Conservation (phyloP, 257 asterid species). For the Jacaranda mimosifolia region DNA sequence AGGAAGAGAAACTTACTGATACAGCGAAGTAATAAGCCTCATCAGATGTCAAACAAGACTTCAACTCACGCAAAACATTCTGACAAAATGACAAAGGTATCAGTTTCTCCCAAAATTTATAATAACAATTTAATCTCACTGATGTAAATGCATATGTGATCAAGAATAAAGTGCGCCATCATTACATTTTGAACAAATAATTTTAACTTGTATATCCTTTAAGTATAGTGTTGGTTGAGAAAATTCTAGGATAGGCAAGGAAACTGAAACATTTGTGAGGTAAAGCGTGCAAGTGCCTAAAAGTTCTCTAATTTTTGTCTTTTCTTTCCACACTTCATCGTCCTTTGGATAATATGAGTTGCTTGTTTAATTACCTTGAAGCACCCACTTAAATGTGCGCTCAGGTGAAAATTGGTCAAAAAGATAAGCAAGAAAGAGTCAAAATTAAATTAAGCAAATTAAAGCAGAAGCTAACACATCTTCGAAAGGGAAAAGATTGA, state of each 20-base stretch:
- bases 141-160: not conserved
- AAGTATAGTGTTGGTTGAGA: not conserved
- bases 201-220: conserved; percentile 6
- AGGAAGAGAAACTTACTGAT: conserved; percentile 63
- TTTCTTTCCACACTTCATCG: not conserved
- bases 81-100: conserved; percentile 42
- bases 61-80: conserved; percentile 84
- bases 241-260: conserved; percentile 12
- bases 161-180: not conserved
- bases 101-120: conserved; percentile 4
- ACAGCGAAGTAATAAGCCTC: conserved; percentile 83
- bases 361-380: conserved; percentile 14
- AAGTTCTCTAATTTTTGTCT: not conserved
- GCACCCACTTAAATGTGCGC: conserved; percentile 3
- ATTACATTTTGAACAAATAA: no score
- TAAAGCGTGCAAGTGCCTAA: not conserved
- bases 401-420: conserved; percentile 25
- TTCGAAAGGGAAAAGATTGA: conserved; percentile 16
- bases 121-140: not conserved
- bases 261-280: not conserved
- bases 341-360: conserved; percentile 25
- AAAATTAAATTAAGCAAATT: conserved; percentile 14
- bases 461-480: not conserved
- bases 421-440: conserved; percentile 21
- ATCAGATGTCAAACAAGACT: conserved; percentile 67